Percentiles rank a stretch among this genome's conserved stretches.
These are phyloP conservation scores for Xerocomus potaroensis DNA, from an alignment of 768 basidiomycete species.

Conservation along the genomic window DNA sequence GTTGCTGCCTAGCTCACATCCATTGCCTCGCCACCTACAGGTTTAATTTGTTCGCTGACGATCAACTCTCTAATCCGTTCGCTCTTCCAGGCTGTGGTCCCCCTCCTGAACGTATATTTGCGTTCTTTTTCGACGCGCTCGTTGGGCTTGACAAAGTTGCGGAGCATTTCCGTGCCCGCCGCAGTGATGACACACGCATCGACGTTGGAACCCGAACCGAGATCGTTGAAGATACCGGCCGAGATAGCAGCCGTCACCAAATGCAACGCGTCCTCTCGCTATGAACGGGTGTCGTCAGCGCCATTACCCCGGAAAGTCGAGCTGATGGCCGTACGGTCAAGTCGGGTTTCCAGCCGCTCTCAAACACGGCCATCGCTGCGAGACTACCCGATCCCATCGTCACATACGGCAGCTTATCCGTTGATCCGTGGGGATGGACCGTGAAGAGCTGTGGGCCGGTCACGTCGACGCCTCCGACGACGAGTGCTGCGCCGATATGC, in stretches of 20 bases:
- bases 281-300: constrained; percentile 14
- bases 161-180: constrained; percentile 81
- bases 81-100: constrained; percentile 87
- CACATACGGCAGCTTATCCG: constrained; percentile 97
- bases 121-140: constrained; percentile 76
- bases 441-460: constrained; percentile 96
- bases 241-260: constrained; percentile 85
- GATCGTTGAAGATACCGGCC: constrained; percentile 98
- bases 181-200: constrained; percentile 96
- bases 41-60: constrained; percentile 63
- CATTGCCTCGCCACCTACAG: constrained; percentile 66
- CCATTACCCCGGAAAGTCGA: neutral
- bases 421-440: constrained; percentile 93
- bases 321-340: constrained; percentile 68
- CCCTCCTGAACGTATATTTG: constrained; percentile 65
- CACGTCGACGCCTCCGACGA: constrained; percentile 93
- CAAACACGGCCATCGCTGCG: constrained; percentile 98
- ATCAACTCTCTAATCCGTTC: constrained; percentile 72
- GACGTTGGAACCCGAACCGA: constrained; percentile 97
- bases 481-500: constrained; percentile 90
- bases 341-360: constrained; percentile 75
- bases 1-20: constrained; percentile 57
- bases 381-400: constrained; percentile 97
- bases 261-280: constrained; percentile 78
- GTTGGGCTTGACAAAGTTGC: constrained; percentile 93